phyloP scores from a whole-genome alignment of 176 grass and related monocot genomes.

The Lolium multiflorum region DNA sequence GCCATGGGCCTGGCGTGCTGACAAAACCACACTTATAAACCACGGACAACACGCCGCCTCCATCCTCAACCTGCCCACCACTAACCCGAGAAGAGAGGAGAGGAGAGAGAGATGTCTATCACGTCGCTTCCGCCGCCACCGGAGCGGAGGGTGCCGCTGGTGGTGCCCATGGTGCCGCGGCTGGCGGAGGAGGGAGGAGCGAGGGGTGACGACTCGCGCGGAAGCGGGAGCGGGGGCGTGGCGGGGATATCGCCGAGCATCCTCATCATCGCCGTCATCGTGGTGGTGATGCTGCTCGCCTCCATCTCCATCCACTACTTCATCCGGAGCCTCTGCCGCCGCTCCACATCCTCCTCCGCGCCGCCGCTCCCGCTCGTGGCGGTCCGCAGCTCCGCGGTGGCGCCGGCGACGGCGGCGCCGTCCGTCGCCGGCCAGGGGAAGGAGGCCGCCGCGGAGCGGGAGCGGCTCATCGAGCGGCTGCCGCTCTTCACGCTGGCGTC shows the following conservation, averaged over 20 bases:
- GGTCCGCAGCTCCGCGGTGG: slow-evolving; percentile 6
- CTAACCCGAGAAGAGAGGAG: neutral
- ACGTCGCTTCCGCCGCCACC: slow-evolving; percentile 13
- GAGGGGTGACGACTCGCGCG: neutral
- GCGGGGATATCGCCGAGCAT: slow-evolving; percentile 67
- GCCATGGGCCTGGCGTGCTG: slow-evolving; percentile 26
- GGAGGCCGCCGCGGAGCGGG: slow-evolving; percentile 40
- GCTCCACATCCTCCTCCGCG: slow-evolving; percentile 38
- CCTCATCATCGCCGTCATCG: slow-evolving; percentile 67
- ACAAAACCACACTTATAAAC: slow-evolving; percentile 58
- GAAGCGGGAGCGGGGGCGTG: slow-evolving; percentile 38
- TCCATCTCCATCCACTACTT: slow-evolving; percentile 62
- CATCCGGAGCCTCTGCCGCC: slow-evolving; percentile 58
- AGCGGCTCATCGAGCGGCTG: slow-evolving; percentile 65
- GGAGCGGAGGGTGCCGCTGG: slow-evolving; percentile 44
- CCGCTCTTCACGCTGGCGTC: slow-evolving; percentile 80
- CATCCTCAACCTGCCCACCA: neutral
- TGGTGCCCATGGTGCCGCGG: slow-evolving; percentile 37
- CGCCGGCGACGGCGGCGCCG: neutral
- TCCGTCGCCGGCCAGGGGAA: slow-evolving; percentile 34
- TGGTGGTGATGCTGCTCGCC: slow-evolving; percentile 63
- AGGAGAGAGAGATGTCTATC: slow-evolving; percentile 35
- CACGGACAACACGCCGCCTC: slow-evolving; percentile 39
- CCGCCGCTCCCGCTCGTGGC: slow-evolving; percentile 51
- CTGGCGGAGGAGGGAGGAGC: slow-evolving; percentile 33